These are phyloP conservation scores for Phytophthora tentaculata DNA, from an alignment of 352 stramenopile genomes.

Conservation along the genomic window DNA sequence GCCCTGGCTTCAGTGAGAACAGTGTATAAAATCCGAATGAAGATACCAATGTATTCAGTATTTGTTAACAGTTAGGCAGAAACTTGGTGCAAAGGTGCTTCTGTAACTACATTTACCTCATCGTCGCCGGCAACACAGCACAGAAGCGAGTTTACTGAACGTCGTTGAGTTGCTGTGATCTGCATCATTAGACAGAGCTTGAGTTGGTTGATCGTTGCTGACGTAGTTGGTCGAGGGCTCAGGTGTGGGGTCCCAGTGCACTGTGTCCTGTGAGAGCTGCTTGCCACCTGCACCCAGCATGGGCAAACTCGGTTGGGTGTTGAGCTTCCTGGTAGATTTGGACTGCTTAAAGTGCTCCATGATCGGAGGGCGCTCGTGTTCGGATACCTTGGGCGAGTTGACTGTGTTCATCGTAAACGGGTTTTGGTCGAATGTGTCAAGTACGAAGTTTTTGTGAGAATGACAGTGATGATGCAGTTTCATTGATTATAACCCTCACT, in stretches of 20 bases:
- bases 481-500: constrained; percentile 7
- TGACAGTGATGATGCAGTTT: not conserved
- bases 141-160: constrained; percentile 1
- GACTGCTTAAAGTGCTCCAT: constrained; percentile 33
- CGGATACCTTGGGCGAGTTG: constrained; percentile 9
- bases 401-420: constrained; percentile 3
- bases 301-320: constrained; percentile 25
- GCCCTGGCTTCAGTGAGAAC: not conserved
- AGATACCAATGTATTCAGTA: too few species aligned
- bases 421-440: not conserved
- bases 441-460: constrained; percentile 7
- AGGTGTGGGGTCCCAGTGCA: constrained; percentile 14
- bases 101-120: not conserved
- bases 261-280: constrained; percentile 20
- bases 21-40: too few species aligned
- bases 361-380: constrained; percentile 14
- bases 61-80: not conserved
- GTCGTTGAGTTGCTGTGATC: not conserved
- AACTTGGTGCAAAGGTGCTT: not conserved
- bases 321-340: constrained; percentile 23
- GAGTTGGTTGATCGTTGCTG: not conserved
- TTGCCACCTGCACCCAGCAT: constrained; percentile 17
- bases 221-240: constrained; percentile 9
- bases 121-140: constrained; percentile 19
- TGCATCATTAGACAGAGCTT: not conserved